Conservation (phyloP, 1,284 basidiomycete genomes). For the Neonothopanus nambi region DNA sequence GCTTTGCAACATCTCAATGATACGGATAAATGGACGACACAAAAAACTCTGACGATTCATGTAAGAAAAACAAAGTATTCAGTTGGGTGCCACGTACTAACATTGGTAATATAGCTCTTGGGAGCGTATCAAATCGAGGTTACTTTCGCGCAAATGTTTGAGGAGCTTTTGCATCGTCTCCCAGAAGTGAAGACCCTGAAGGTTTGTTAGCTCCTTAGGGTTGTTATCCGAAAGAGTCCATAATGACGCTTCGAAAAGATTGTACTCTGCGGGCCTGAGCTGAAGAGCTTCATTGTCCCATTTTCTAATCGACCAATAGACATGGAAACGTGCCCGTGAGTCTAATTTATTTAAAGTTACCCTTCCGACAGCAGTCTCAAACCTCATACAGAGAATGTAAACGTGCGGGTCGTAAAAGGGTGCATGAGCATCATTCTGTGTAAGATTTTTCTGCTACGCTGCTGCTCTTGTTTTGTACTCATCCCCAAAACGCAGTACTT, state of each 20-base stretch:
- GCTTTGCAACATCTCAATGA: slow-evolving; percentile 30
- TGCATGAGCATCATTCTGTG: slow-evolving; percentile 18
- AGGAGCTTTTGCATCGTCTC: slow-evolving; percentile 38
- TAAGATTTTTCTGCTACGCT: slow-evolving; percentile 2
- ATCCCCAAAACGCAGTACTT: slow-evolving; percentile 18
- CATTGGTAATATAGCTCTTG: slow-evolving; percentile 27
- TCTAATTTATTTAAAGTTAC: slow-evolving; percentile 2
- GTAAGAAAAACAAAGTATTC: slow-evolving; percentile 21
- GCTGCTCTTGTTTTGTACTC: background rate
- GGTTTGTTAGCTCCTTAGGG: slow-evolving; percentile 19
- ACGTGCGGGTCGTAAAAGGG: slow-evolving; percentile 13
- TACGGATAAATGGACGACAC: slow-evolving; percentile 30
- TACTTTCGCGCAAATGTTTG: slow-evolving; percentile 28
- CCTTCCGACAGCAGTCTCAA: no score
- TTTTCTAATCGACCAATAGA: slow-evolving; percentile 14
- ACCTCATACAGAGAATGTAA: slow-evolving; percentile 12
- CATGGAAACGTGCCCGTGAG: slow-evolving; percentile 35
- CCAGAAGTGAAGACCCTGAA: slow-evolving; percentile 32
- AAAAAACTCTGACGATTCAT: slow-evolving; percentile 31
- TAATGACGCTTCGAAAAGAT: slow-evolving; percentile 21
- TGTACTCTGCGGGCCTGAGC: slow-evolving; percentile 31
- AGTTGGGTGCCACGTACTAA: background rate
- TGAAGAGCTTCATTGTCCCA: slow-evolving; percentile 15
- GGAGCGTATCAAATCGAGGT: slow-evolving; percentile 31
- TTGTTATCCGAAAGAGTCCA: background rate